These are phyloP conservation scores for Fusarium pseudoanthophilum DNA, from an alignment of 2,329 filamentous ascomycete genomes.

Conservation along the genomic window DNA sequence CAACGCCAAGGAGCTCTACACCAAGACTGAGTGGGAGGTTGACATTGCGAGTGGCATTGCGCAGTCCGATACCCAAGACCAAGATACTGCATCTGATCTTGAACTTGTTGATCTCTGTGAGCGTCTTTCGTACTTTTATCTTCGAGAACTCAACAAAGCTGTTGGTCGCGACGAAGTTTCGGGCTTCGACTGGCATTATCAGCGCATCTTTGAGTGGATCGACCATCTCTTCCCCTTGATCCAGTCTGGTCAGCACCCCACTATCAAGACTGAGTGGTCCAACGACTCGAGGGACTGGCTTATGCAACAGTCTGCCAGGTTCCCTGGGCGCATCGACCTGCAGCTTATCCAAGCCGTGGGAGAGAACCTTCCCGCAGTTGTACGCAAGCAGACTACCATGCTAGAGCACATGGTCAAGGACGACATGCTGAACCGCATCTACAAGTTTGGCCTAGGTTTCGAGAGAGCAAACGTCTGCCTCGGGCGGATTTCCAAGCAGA, in stretches of 20 bases:
- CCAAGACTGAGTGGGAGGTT: slow-evolving; percentile 1
- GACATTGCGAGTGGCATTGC: slow-evolving; percentile 1
- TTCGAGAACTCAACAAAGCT: neutral
- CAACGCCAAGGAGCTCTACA: slow-evolving; percentile 3
- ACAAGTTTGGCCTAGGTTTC: slow-evolving; percentile 34
- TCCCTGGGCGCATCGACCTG: slow-evolving; percentile 21
- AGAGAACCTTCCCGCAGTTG: slow-evolving; percentile 48
- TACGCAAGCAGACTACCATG: slow-evolving; percentile 49
- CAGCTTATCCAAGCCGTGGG: slow-evolving; percentile 47
- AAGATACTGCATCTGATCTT: neutral
- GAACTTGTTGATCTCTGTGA: slow-evolving; percentile 5
- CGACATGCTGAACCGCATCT: slow-evolving; percentile 49
- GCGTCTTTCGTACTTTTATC: slow-evolving; percentile 4
- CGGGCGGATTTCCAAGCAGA: slow-evolving; percentile 3
- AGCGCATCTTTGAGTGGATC: slow-evolving; percentile 4
- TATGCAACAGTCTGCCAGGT: neutral
- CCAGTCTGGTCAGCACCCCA: neutral
- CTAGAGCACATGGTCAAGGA: slow-evolving; percentile 52
- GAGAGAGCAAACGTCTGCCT: slow-evolving; percentile 32
- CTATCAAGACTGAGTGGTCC: neutral
- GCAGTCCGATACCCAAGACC: neutral
- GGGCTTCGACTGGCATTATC: neutral
- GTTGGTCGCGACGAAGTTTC: neutral
- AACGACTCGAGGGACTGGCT: neutral
- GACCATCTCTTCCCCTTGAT: neutral